phyloP scores from a whole-genome alignment of 2,329 filamentous ascomycete species.

The Arthroderma sp. region DNA sequence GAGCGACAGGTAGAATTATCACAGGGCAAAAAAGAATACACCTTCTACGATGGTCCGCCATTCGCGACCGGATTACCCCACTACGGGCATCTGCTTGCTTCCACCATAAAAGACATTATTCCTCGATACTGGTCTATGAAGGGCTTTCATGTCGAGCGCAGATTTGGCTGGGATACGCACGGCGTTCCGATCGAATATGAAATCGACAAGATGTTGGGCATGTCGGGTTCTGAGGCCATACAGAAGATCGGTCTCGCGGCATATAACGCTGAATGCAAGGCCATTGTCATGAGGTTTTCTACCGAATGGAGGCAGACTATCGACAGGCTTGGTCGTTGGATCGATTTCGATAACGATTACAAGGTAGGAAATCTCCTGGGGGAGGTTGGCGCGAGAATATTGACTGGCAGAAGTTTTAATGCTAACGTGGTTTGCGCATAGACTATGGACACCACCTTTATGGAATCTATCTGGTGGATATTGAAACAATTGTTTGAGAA shows the following conservation, averaged over 20 bases:
- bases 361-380: constrained; percentile 44
- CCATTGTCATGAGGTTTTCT: constrained; percentile 87
- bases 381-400: neutral
- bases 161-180: constrained; percentile 94
- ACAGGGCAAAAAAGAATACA: constrained; percentile 69
- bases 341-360: constrained; percentile 96
- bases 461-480: constrained; percentile 95
- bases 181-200: constrained; percentile 92
- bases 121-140: constrained; percentile 97
- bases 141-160: constrained; percentile 77
- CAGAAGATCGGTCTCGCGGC: constrained; percentile 72
- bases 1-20: constrained; percentile 78
- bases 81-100: constrained; percentile 70
- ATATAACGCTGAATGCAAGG: constrained; percentile 83
- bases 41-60: constrained; percentile 84
- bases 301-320: constrained; percentile 79
- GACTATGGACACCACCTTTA: constrained; percentile 91
- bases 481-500: constrained; percentile 91
- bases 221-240: constrained; percentile 77
- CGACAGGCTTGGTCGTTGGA: constrained; percentile 83
- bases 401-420: constrained; percentile 8
- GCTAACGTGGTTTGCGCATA: constrained; percentile 21
- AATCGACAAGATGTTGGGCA: constrained; percentile 90
- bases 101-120: constrained; percentile 95
- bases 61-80: constrained; percentile 62